Percentiles rank a stretch among this genome's conserved stretches.
Evolutionary conservation across 139 green algal species (phyloP).

Genomic region (Chlamydomonas incerta): DNA sequence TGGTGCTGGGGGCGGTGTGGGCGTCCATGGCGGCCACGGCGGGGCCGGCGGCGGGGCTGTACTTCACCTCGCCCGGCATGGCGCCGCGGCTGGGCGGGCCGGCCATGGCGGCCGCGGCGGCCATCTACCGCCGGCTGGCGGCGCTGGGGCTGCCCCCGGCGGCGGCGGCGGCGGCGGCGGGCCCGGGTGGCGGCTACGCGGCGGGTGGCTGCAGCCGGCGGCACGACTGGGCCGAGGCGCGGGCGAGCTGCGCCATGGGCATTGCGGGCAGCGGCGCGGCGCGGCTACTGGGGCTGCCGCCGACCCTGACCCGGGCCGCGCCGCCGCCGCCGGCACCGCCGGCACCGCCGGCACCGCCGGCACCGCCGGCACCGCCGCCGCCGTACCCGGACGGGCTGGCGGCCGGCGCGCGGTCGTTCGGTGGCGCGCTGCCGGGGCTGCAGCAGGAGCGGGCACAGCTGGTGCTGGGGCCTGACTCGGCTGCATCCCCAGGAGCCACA

Average conservation of each 20-base stretch:
- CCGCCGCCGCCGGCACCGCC: neutral
- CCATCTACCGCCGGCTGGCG: neutral
- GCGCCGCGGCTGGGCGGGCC: neutral
- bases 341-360: neutral
- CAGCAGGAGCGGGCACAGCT: no score
- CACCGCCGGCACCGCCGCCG: no score
- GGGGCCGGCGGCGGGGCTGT: constrained; percentile 1
- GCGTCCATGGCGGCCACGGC: neutral
- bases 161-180: no score
- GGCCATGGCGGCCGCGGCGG: neutral
- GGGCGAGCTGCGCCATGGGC: neutral
- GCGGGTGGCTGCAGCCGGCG: neutral
- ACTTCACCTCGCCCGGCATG: neutral
- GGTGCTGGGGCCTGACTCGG: no score
- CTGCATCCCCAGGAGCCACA: no score
- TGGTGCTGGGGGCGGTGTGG: constrained; percentile 20
- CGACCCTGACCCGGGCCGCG: neutral
- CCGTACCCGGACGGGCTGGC: no score
- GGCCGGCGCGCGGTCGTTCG: no score
- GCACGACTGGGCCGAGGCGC: neutral
- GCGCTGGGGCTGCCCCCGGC: neutral
- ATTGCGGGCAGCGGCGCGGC: constrained; percentile 3
- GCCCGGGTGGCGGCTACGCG: neutral
- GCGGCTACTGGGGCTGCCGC: neutral
- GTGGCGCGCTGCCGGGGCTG: no score